A percentile compares a stretch with the other conserved stretches of the same genome.
phyloP scores from a whole-genome alignment of 805 yeast genomes.

The Saccharomyces jurei region DNA sequence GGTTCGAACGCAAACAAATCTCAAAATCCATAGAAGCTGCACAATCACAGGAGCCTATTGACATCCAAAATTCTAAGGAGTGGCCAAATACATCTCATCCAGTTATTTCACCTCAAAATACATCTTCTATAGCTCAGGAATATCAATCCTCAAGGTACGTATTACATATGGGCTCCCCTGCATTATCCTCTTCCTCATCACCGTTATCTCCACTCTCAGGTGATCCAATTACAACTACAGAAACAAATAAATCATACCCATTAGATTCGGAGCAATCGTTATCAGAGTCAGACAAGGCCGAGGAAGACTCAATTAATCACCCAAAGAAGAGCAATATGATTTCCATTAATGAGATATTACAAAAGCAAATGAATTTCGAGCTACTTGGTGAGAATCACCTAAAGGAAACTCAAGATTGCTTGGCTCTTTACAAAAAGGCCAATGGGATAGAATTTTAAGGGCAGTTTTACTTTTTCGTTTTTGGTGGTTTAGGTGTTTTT shows the following conservation, averaged over 20 bases:
- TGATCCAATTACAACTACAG: not conserved
- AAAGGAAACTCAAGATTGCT: constrained; percentile 17
- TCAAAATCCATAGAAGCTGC: not conserved
- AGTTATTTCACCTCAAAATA: not conserved
- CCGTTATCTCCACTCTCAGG: not conserved
- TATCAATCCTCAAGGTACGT: not conserved
- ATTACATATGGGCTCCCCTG: not conserved
- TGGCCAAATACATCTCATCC: not conserved
- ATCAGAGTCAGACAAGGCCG: not conserved
- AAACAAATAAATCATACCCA: not conserved
- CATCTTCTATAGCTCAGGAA: not conserved
- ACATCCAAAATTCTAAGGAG: not conserved
- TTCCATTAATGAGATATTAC: constrained; percentile 9
- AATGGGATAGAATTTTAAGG: not conserved
- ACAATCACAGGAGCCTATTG: not conserved
- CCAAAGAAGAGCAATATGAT: not conserved
- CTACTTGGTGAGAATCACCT: constrained; percentile 13
- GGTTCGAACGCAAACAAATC: not conserved
- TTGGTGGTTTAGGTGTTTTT: not conserved
- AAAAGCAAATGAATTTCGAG: constrained; percentile 13
- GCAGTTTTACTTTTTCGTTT: not conserved
- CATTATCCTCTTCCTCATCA: not conserved
- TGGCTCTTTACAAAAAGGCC: constrained; percentile 14
- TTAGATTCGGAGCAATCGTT: not conserved
- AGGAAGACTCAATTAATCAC: not conserved